Conservation (phyloP, 768 basidiomycete genomes). For the Paxillus involutus region DNA sequence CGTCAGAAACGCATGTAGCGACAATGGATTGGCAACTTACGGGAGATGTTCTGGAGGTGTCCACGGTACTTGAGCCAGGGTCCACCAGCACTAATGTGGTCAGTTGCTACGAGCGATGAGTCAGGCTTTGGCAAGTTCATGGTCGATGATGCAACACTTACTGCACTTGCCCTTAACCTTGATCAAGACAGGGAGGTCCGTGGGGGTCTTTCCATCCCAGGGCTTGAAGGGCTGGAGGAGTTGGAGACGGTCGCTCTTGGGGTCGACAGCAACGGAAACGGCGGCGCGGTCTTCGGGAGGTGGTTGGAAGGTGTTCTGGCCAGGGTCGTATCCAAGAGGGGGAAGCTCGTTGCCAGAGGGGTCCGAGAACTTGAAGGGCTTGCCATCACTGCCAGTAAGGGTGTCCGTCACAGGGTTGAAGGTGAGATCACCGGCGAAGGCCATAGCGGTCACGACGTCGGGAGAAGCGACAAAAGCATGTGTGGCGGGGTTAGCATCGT, state of each 20-base stretch:
- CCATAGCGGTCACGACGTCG: constrained; percentile 94
- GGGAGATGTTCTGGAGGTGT: constrained; percentile 97
- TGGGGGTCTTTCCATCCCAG: constrained; percentile 92
- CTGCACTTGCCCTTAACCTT: constrained; percentile 99
- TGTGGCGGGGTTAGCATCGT: constrained; percentile 98
- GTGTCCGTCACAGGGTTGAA: constrained; percentile 97
- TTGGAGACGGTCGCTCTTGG: constrained; percentile 88
- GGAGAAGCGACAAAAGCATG: constrained; percentile 95
- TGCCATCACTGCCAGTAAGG: constrained; percentile 87
- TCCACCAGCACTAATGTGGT: constrained; percentile 96
- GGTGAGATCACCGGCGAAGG: constrained; percentile 89
- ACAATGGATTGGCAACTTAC: constrained; percentile 40
- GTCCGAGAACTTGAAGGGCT: constrained; percentile 94
- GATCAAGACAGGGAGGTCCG: constrained; percentile 90
- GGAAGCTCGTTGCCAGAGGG: constrained; percentile 93
- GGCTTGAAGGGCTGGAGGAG: constrained; percentile 84
- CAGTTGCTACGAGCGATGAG: constrained; percentile 55
- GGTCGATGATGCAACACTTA: constrained; percentile 38
- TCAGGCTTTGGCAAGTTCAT: neutral
- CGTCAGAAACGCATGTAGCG: constrained; percentile 6
- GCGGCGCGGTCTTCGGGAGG: constrained; percentile 83
- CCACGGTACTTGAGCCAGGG: constrained; percentile 99
- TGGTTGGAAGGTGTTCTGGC: constrained; percentile 95
- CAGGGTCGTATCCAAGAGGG: constrained; percentile 93
- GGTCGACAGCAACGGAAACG: constrained; percentile 85